These are phyloP conservation scores for Pseudocercospora crystallina DNA, from an alignment of 2,329 filamentous ascomycete genomes.

Conservation along the genomic window DNA sequence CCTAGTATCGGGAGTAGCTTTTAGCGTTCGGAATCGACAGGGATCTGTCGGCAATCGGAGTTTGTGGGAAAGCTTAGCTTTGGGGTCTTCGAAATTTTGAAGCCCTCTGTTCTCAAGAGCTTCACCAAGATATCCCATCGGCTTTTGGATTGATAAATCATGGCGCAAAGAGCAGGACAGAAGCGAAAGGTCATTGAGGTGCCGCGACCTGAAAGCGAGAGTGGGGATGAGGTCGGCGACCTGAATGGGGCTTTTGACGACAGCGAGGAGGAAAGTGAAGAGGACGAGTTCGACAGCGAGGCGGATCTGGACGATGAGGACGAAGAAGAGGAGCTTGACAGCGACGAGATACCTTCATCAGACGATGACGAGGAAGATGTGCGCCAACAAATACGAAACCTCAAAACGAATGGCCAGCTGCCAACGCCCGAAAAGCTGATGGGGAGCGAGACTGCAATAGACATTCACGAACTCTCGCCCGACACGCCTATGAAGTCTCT, in stretches of 20 bases:
- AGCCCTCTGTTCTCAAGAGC: too few species aligned
- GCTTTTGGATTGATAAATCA: neutral
- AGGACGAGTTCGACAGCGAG: conserved; percentile 28
- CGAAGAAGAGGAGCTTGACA: conserved; percentile 35
- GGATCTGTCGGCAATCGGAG: too few species aligned
- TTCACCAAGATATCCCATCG: too few species aligned
- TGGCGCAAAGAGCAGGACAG: conserved; percentile 37
- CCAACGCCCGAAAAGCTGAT: conserved; percentile 25
- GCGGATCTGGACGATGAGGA: conserved; percentile 25
- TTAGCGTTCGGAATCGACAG: too few species aligned
- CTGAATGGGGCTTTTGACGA: conserved; percentile 32
- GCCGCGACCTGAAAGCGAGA: conserved; percentile 28
- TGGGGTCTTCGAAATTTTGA: neutral
- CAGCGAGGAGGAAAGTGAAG: conserved; percentile 37
- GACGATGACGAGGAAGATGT: conserved; percentile 41
- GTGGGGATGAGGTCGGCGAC: conserved; percentile 39
- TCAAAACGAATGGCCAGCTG: conserved; percentile 37
- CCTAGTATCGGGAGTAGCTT: too few species aligned
- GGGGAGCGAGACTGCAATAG: conserved; percentile 29
- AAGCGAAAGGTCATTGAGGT: conserved; percentile 47
- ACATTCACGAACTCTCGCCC: conserved; percentile 24
- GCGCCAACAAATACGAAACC: conserved; percentile 44
- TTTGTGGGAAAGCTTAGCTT: conserved; percentile 3
- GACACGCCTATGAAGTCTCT: conserved; percentile 23
- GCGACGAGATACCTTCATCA: conserved; percentile 42